phyloP scores from a whole-genome alignment of 768 basidiomycete species.

The Termitomyces sp. region DNA sequence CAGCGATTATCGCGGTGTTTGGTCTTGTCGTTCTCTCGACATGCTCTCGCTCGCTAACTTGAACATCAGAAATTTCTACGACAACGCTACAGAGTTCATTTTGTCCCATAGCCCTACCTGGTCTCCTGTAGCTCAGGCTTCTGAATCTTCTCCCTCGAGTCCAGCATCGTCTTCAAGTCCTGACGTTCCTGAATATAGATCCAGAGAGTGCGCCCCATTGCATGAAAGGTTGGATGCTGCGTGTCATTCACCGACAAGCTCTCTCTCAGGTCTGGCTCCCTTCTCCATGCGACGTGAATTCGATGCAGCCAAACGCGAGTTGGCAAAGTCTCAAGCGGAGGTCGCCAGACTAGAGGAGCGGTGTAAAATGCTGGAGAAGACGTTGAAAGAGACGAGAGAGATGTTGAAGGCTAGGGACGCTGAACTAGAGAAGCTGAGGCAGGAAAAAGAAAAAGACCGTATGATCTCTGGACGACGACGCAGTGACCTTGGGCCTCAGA shows the following conservation, averaged over 20 bases:
- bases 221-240: conserved; percentile 43
- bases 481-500: conserved; percentile 23
- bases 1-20: conserved; percentile 36
- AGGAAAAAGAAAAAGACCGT: conserved; percentile 30
- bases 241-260: conserved; percentile 39
- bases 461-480: conserved; percentile 26
- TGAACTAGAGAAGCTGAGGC: conserved; percentile 53
- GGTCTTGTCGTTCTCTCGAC: conserved; percentile 28
- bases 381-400: conserved; percentile 61
- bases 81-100: conserved; percentile 57
- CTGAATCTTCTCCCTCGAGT: conserved; percentile 20
- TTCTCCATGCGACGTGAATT: conserved; percentile 51
- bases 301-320: conserved; percentile 50
- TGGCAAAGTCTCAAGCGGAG: conserved; percentile 49
- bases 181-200: conserved; percentile 34
- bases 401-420: conserved; percentile 50
- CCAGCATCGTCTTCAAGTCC: conserved; percentile 19
- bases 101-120: conserved; percentile 37
- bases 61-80: conserved; percentile 43
- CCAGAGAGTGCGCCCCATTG: conserved; percentile 40
- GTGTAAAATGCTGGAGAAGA: conserved; percentile 56
- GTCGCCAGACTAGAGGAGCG: conserved; percentile 55
- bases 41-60: conserved; percentile 44
- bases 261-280: conserved; percentile 34
- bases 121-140: conserved; percentile 21